Percentiles rank a stretch among this genome's conserved stretches.
Conservation (phyloP, 805 yeast species). For the Myxozyma neotropica region DNA sequence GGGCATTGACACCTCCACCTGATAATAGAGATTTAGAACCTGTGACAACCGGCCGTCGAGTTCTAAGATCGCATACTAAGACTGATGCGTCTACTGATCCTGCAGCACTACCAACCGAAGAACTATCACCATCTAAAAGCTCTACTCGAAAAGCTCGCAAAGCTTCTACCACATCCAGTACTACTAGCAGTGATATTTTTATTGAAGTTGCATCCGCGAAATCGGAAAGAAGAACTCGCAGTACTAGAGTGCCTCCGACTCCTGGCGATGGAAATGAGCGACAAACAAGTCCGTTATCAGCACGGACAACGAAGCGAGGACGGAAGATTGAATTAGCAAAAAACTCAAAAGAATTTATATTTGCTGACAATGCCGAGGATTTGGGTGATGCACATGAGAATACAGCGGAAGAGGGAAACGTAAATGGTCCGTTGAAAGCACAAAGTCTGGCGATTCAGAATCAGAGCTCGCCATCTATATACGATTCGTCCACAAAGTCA, state of each 20-base stretch:
- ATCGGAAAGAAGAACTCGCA: background rate
- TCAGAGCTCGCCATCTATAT: background rate
- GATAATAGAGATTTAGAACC: background rate
- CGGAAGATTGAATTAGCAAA: background rate
- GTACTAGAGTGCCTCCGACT: background rate
- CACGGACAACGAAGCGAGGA: background rate
- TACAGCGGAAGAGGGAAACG: background rate
- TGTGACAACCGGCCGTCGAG: constrained; percentile 1
- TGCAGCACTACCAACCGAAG: too few relatives aligned
- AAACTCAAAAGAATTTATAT: background rate
- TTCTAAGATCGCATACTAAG: constrained; percentile 1
- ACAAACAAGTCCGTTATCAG: background rate
- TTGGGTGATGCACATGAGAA: background rate
- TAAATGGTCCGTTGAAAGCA: background rate
- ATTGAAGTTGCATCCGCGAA: background rate
- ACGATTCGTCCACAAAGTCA: background rate
- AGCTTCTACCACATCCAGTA: background rate
- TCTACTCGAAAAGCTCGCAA: background rate
- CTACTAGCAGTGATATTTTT: background rate
- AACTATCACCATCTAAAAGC: background rate
- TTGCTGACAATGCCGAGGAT: background rate
- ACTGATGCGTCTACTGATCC: background rate
- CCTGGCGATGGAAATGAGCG: background rate
- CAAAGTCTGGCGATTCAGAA: background rate
- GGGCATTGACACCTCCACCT: constrained; percentile 4